Base-by-base conservation (phyloP, 805 yeast species). In the Maudiozyma bulderi region DNA sequence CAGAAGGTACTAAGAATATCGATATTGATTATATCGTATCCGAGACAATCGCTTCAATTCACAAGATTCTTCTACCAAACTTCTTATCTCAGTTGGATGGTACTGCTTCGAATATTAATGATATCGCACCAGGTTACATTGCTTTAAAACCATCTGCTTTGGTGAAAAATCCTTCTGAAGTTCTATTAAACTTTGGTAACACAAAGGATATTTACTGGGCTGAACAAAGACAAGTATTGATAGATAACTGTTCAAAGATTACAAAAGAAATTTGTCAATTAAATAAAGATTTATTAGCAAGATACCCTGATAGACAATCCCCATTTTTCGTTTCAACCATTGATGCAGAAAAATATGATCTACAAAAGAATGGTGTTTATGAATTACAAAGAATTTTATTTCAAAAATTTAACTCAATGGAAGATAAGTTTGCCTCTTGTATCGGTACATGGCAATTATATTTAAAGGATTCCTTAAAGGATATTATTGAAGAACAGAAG, bases 371-470 rank as follows among this genome's bases (percentile, higher is more conserved):
- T 30, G 97, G 95, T 58, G 97, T 91, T 34, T 91, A 91, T 64
- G 86, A 83, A 54, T 76, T 88, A 57, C 98, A 90, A 73, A 78
- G 96, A 65, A 77, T 81, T 56, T 73, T 90, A 65, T 87, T 84
- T 73, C 60, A 76, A 54, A 78, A 76, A 60, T 90, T 80, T 71
- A 90, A 90, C 71, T 78, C 77, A 39, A 58, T 69, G 37, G 70
- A 77, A 50, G 64, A 71, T 40, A 81, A 82, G 5, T 60, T 70
- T 6, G 74, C 81, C 26, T 78, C 84, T 32, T 86, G 87, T 29
- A 86, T 86, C 45, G 97, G 98, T 31, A 90, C 98, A 8, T 77
- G 91, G 67, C 98, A 90, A 71, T 81, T 91, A 87, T 90, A 90
- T 67, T 74, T 91, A 60, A 79, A 81, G 45, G 86, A 84, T 54